Evolutionary conservation across 768 basidiomycete genomes (phyloP).

Genomic region (Collybiopsis confluens): DNA sequence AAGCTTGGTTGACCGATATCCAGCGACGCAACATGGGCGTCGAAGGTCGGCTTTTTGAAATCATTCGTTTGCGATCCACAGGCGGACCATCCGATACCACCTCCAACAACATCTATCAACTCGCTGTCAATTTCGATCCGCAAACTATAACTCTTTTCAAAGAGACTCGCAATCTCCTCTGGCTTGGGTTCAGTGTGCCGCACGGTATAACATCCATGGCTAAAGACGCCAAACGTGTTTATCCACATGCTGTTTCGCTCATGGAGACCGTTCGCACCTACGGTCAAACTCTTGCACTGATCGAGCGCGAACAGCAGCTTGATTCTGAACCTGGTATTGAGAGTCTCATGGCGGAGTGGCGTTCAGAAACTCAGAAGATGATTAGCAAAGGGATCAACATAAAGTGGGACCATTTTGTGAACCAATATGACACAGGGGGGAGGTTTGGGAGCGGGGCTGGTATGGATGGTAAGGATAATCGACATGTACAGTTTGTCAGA

Average conservation of each 20-base stretch:
- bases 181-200: conserved; percentile 94
- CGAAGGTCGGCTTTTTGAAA: conserved; percentile 89
- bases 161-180: conserved; percentile 92
- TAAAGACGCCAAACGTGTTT: conserved; percentile 97
- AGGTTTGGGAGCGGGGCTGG: conserved; percentile 47
- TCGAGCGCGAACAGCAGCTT: conserved; percentile 68
- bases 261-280: conserved; percentile 99
- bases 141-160: conserved; percentile 99
- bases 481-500: conserved; percentile 90
- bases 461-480: conserved; percentile 77
- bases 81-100: neutral
- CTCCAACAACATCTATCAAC: conserved; percentile 60
- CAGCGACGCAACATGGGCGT: conserved; percentile 89
- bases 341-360: conserved; percentile 91
- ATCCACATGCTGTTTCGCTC: conserved; percentile 94
- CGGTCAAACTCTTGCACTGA: conserved; percentile 88
- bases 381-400: conserved; percentile 93
- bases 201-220: conserved; percentile 95
- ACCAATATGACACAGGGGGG: conserved; percentile 82
- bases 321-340: conserved; percentile 55
- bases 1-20: conserved; percentile 96
- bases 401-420: conserved; percentile 96
- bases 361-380: conserved; percentile 92
- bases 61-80: conserved; percentile 53
- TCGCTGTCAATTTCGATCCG: conserved; percentile 96